Evolutionary conservation across 257 asterid genomes (phyloP), one percentile per base, ranked within the genome.

Genomic region (Solanum chiquidenum): DNA sequence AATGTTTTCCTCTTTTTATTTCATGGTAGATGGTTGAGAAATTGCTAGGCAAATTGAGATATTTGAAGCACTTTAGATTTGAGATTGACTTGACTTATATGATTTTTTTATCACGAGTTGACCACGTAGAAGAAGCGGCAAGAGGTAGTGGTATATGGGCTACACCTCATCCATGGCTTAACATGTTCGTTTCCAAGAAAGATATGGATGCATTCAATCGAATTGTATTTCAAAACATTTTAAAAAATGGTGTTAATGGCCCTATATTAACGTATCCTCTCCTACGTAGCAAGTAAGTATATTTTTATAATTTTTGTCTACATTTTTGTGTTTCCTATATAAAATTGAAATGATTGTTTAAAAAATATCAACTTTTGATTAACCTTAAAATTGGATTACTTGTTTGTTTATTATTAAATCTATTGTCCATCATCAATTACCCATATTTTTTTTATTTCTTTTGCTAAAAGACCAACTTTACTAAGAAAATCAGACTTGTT

Each of bases 161-260:
- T 27, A 94, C 98, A 83, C 99, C 98, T 71, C 99, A 97, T 93
- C 98, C 99, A 4, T 97, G 99, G 99, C 98, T 97, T 77, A 97
- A 97, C 89, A 89, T 97, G 42, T 95, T 97, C 12, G 92, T 97
- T 29, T 94, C 99, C 90, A 93, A 93, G 89, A 46, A 38, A 0
- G 92, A 95, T 91, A 93, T 97, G 18, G 92, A 88, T 20, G 84
- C 90, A 25, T 97, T 97, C 64, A 95, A 97, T 89, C 94, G 93
- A 1, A 20, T 93, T 82, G 92, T 97, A 35, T 95, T 97, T 90
- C 94, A 93, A 88, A 91, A 95, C 80, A 93, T 94, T 80, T 90
- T 95, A 93, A 90, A 90, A 89, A 91, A 91, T 84, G 99, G 99
- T 66, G 90, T 97, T n/a, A 98, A 98, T 60, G 99, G 99, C 72